A percentile compares a stretch with the other conserved stretches of the same genome.
Evolutionary conservation across 2,329 filamentous ascomycete species (phyloP).

Genomic region (Emmonsia crescens): DNA sequence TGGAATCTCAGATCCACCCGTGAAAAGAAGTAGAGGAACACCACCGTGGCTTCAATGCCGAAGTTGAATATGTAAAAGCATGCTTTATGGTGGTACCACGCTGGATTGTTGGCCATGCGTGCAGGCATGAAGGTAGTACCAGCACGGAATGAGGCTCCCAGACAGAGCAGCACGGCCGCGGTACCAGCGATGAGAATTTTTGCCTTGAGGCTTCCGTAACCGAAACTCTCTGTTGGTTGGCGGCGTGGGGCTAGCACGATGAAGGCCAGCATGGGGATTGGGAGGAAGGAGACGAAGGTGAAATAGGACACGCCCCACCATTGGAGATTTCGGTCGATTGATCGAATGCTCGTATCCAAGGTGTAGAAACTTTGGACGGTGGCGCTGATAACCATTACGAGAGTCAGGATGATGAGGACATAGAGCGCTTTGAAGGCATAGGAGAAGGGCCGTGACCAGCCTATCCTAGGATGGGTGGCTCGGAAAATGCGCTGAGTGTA

Average conservation of each 20-base stretch:
- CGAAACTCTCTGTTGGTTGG: slow-evolving; percentile 49
- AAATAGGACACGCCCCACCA: slow-evolving; percentile 53
- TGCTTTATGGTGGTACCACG: slow-evolving; percentile 60
- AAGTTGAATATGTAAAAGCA: slow-evolving; percentile 77
- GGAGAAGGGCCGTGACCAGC: slow-evolving; percentile 51
- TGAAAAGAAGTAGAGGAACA: slow-evolving; percentile 54
- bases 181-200: slow-evolving; percentile 57
- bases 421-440: slow-evolving; percentile 49
- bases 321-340: slow-evolving; percentile 52
- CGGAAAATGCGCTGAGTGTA: slow-evolving; percentile 66
- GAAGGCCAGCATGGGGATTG: slow-evolving; percentile 45
- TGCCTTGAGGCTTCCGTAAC: slow-evolving; percentile 52
- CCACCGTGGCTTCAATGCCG: slow-evolving; percentile 58
- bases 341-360: slow-evolving; percentile 39
- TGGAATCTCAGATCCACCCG: slow-evolving; percentile 68
- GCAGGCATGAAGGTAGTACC: slow-evolving; percentile 46
- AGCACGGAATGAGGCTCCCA: slow-evolving; percentile 60
- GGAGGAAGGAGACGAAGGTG: slow-evolving; percentile 55
- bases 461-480: slow-evolving; percentile 58
- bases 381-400: slow-evolving; percentile 56
- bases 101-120: slow-evolving; percentile 43
- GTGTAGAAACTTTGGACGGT: slow-evolving; percentile 60
- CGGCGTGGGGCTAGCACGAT: slow-evolving; percentile 39
- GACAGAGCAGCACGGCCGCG: slow-evolving; percentile 48
- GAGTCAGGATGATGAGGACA: slow-evolving; percentile 45